A percentile compares a stretch with the other conserved stretches of the same genome.
Conservation (phyloP, 2,329 filamentous ascomycete genomes). For the Phialocephala sp. region DNA sequence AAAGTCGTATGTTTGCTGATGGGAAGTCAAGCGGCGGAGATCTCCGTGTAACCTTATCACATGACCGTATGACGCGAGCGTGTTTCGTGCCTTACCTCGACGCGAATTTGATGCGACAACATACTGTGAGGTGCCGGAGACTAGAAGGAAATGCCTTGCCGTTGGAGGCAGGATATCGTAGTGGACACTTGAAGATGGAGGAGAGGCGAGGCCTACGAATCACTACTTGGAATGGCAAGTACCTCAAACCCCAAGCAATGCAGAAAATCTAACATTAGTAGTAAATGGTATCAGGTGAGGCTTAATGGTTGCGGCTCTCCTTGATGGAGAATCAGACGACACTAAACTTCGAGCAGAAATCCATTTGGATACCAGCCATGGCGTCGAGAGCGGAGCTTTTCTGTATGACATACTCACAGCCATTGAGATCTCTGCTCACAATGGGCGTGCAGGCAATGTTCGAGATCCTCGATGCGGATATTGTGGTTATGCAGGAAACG, state of each 20-base stretch:
- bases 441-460: conserved; percentile 76
- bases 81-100: conserved; percentile 42
- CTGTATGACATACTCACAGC: conserved; percentile 51
- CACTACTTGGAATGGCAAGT: conserved; percentile 83
- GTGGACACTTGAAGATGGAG: conserved; percentile 13
- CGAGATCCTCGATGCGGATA: conserved; percentile 88
- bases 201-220: conserved; percentile 74
- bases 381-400: conserved; percentile 72
- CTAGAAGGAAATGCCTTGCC: conserved; percentile 9
- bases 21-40: background rate
- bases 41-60: background rate
- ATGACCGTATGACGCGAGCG: conserved; percentile 27
- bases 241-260: background rate
- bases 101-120: conserved; percentile 1
- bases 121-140: background rate
- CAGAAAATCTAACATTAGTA: conserved; percentile 44
- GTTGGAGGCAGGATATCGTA: background rate
- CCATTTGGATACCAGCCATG: conserved; percentile 87
- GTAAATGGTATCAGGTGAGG: conserved; percentile 79
- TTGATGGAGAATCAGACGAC: background rate
- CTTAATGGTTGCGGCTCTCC: background rate
- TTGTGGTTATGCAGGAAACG: conserved; percentile 92
- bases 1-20: conserved; percentile 24
- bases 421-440: conserved; percentile 2
- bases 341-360: conserved; percentile 57